Percentiles rank a stretch among this genome's conserved stretches.
phyloP scores from a whole-genome alignment of 2,329 filamentous ascomycete genomes.

The Talaromyces sp. region DNA sequence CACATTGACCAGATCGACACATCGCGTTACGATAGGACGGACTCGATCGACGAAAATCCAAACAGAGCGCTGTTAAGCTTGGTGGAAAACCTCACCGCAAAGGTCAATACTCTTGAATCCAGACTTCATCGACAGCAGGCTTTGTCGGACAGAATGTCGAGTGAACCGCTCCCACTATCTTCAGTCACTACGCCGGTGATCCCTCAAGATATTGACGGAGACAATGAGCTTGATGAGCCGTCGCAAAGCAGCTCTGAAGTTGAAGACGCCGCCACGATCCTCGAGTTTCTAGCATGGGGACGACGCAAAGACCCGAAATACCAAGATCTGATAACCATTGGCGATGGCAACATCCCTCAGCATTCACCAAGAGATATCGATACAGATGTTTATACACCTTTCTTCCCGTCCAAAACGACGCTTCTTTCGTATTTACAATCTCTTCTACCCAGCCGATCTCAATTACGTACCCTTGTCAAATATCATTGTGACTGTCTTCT shows the following conservation, averaged over 20 bases:
- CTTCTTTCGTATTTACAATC: constrained; percentile 9
- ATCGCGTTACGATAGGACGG: neutral
- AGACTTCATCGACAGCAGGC: neutral
- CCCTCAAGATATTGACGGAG: neutral
- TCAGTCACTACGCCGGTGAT: neutral
- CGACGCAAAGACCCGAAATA: constrained; percentile 37
- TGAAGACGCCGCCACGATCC: constrained; percentile 43
- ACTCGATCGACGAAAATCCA: neutral
- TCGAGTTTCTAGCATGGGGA: constrained; percentile 49
- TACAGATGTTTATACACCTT: neutral
- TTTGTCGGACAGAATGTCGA: neutral
- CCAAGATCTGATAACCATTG: neutral
- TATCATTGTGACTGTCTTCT: constrained; percentile 16
- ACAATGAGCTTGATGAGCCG: neutral
- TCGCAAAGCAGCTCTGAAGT: constrained; percentile 21
- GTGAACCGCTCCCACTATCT: neutral
- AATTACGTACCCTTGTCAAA: constrained; percentile 2
- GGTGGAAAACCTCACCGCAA: constrained; percentile 5
- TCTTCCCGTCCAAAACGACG: constrained; percentile 5
- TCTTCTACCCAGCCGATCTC: neutral
- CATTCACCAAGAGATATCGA: neutral
- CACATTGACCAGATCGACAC: neutral
- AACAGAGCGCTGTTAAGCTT: neutral
- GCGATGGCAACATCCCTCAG: neutral
- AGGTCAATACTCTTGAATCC: constrained; percentile 1